Evolutionary conservation across 1,139 yeast genomes (phyloP), one percentile per base, ranked within the genome.

Genomic region (Tardiomyces digboiensis): DNA sequence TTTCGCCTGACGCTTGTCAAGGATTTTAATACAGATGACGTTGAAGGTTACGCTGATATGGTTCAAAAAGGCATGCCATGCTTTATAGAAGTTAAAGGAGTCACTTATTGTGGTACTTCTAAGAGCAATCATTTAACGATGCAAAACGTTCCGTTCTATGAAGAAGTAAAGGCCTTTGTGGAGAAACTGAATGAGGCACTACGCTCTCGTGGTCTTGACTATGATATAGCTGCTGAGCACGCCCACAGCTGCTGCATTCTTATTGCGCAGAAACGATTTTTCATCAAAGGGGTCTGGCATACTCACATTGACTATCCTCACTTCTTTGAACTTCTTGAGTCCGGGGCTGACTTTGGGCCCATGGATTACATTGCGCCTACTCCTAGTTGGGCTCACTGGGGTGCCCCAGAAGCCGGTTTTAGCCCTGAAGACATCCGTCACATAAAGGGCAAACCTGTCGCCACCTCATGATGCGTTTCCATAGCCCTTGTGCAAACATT

Each of bases 111-210:
- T 66, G 96, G 96, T 1, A 81, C 93, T 0, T 64, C 69, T 44
- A 83, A 86, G 60, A 89, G 91, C 40, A 87, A 87, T 58, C 91
- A 95, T 41, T 71, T 88, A 53, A 87, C 97, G 2, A 88, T 88
- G 97, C 91, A 87, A 61, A 88, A 88, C 58, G 89, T 88, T 45
- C 97, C 97, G 40, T 88, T 85, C 59, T 88, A 88, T 60, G 95
- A 86, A 52, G 97, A 88, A 61, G 89, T 95, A 59, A 80, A 80
- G 55, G 67, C 63, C 6, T 88, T 88, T 61, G 96, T 87, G 3
- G 72, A 70, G 44, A 70, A 67, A 12, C 74, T 88, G 52, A 74
- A 77, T 38, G 66, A 64, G 2, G 87, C 80, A 53, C 71, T 88
- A 48, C 63, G 65, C 39, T 68, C 72, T 44, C 73, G 93, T 52